Base-by-base conservation (phyloP, 345 rosid genomes). In the Dipteronia dyeriana region DNA sequence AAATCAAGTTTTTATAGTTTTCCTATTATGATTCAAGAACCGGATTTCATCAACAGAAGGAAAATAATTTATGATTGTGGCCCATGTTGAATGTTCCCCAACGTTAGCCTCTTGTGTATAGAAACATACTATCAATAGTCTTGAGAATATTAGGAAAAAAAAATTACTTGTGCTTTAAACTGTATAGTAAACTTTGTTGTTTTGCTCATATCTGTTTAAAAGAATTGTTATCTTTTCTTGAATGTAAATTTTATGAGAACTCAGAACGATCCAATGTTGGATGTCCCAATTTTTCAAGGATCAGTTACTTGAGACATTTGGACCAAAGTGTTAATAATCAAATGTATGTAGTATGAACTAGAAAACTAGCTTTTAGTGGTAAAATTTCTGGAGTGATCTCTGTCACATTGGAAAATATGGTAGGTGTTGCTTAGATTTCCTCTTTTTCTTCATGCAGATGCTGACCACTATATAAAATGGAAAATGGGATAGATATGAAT, bases 401-500 rank as follows among this genome's bases (percentile, higher is more conserved):
- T 22, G 19, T 57, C 66, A 1, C 74, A 54, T 26, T 31, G 47
- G 20, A 66, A 57, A 4, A 29, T 10, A 9, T 25, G 34, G 10
- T 5, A 43, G 1, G 59, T 17, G 14, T 73, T 45, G 41, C 38
- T 41, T 69, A 64, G 74, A n/a, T 77, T 81, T 54, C 64, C 39
- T 71, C 31, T 59, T 0, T 31, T 51, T 56, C 19, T 3, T 66
- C 39, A 49, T 51, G 78, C 71, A 66, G 65, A 57, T 64, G 61
- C 29, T 66, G 66, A 57, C 68, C 25, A 3, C n/a, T 64, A 5
- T 47, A 23, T 54, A 17, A 75, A 71, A 84, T 88, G 87, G 90
- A 82, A 70, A 66, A 80, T 26, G 79, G 72, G 77, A 66, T 38
- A 78, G 81, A 82, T 75, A 75, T 84, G 76, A 72, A 80, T 34